phyloP scores from a whole-genome alignment of 2,329 filamentous ascomycete species.

The Phoma sp. region DNA sequence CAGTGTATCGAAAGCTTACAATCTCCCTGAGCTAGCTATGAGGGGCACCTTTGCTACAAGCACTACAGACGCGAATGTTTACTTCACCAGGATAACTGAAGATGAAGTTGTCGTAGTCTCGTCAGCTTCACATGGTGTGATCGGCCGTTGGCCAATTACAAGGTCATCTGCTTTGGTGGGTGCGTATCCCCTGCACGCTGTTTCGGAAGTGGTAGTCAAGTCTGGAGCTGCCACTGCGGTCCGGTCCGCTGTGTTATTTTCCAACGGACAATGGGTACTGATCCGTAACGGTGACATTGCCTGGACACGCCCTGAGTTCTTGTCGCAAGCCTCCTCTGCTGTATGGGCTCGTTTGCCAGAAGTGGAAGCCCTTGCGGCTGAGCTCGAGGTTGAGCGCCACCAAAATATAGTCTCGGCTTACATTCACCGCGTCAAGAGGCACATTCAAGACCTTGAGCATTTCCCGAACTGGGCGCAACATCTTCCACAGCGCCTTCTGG shows the following conservation, averaged over 20 bases:
- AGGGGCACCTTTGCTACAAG: slow-evolving; percentile 79
- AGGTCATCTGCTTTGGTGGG: slow-evolving; percentile 38
- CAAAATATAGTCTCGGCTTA: slow-evolving; percentile 83
- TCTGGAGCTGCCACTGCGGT: slow-evolving; percentile 73
- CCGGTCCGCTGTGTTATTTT: slow-evolving; percentile 71
- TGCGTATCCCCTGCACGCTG: slow-evolving; percentile 65
- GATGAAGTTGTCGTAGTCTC: slow-evolving; percentile 76
- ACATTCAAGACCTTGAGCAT: slow-evolving; percentile 76
- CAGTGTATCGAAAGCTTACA: slow-evolving; percentile 77
- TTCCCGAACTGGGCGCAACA: slow-evolving; percentile 75
- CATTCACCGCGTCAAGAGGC: slow-evolving; percentile 81
- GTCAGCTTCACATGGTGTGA: slow-evolving; percentile 75
- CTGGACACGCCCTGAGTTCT: slow-evolving; percentile 82
- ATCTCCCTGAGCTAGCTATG: slow-evolving; percentile 73
- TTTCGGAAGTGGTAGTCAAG: slow-evolving; percentile 83
- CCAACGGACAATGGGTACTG: slow-evolving; percentile 77
- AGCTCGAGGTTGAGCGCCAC: slow-evolving; percentile 84
- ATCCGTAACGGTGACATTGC: slow-evolving; percentile 79
- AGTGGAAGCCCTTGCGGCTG: slow-evolving; percentile 75
- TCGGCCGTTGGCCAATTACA: slow-evolving; percentile 74
- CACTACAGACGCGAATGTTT: slow-evolving; percentile 79
- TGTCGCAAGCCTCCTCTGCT: slow-evolving; percentile 80
- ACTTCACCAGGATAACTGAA: slow-evolving; percentile 81
- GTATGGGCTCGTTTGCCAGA: slow-evolving; percentile 79
- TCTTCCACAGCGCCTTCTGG: slow-evolving; percentile 72